Evolutionary conservation across 1,284 basidiomycete genomes (phyloP), one percentile per base, ranked within the genome.

Genomic region (Peniophora sp.): DNA sequence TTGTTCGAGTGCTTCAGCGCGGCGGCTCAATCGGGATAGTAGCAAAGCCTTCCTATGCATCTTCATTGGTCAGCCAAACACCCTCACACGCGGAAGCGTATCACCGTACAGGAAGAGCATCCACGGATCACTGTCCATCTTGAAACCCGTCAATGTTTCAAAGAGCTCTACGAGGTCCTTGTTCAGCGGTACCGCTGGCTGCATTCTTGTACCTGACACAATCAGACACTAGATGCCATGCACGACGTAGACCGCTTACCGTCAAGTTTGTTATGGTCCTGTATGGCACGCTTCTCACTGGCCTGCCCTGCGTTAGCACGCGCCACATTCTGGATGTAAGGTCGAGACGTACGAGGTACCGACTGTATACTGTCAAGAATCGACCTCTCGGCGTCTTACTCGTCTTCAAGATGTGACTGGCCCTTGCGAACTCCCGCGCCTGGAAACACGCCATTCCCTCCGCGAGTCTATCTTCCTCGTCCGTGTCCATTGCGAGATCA

Each of bases 1-100:
- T 57, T 76, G 82, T 61, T 94, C 92, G 34, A 96, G 88, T 0
- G 96, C 93, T 62, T 92, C 89, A 55, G 91, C 84, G 41, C 90
- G 78, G 56, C 87, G 76, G 46, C 81, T 81, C 50, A 95, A 69
- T 14, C 91, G 83, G 49, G 81, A 83, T 47, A 93, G 77, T 56
- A 96, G 83, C 9, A 96, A 66, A 0, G 53, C 57, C 17, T 56
- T 86, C 86, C 63, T 92, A 88, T 51, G 17, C 14, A 11, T 8
- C 88, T 92, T 58, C 51, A 46, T 27, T 44, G 42, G 57, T 39
- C 48, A 46, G 47, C 47, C 52, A 24, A 34, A 37, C 48, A 49
- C 48, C 46, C 42, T 45, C 50, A 47, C 27, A 32, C n/a, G 5
- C 27, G 41, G 52, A 52, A 34, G 37, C 43, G 32, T n/a, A 36